Base-by-base conservation (phyloP, 2,329 filamentous ascomycete species). In the Beauveria brongniartii region DNA sequence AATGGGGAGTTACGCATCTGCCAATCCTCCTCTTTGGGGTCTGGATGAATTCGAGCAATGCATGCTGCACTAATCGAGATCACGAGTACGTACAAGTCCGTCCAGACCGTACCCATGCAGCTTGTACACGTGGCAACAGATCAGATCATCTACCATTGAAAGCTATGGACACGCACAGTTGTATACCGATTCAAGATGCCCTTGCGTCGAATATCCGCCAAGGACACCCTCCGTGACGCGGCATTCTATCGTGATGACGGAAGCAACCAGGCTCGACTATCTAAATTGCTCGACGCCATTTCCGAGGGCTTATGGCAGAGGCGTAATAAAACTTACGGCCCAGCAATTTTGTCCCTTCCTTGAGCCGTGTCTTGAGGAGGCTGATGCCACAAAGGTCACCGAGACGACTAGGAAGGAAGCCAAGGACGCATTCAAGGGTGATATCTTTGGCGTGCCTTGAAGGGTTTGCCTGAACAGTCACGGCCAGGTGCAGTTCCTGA, bases 401-500 rank as follows among this genome's bases (percentile, higher is more conserved):
- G 63, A 67, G 20, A 64, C 65, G 1, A 66, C 70, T 2, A 46
- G 60, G 2, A 68, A 66, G 0, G 67, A 69, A 7, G 70, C 68
- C 54, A 75, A 75, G 55, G 22, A 54, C 20, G 75, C 73, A 0
- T 75, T 75, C 63, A 68, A 61, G 7, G 65, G 69, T 1, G 73
- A 72, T 53, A 73, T 72, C 1, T 75, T 77, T 63, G 73, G 74
- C 2, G 61, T 76, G 46, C 74, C 73, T 5, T 77, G 73, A 73
- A 64, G 75, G 55, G 68, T 68, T 10, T 76, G 74, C 65, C 73
- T 71, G 28, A 71, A 72, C 51, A 37, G 58, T 1, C 53, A 59
- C 18, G 69, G 73, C 10, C 53, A 70, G 55, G 72, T 61, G 6
- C 71, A 76, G 37, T 69, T 69, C 77, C 75, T 65, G 76, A 70